Evolutionary conservation across 306 rosid genomes (phyloP).

Genomic region (Castanea sativa): DNA sequence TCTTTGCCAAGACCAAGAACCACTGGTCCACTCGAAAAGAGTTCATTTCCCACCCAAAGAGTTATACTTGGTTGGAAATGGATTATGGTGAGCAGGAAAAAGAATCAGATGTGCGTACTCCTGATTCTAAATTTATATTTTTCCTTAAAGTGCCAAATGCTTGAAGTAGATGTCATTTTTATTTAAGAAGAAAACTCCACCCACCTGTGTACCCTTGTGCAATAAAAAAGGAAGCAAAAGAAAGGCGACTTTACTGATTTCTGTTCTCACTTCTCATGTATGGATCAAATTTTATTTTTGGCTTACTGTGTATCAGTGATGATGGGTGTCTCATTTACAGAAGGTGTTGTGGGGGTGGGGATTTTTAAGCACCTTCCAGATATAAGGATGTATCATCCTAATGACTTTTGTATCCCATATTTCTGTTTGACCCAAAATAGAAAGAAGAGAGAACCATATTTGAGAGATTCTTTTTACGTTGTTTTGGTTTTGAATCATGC

Average conservation of each 20-base stretch:
- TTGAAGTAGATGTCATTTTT: not conserved
- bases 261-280: not conserved
- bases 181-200: conserved; percentile 1
- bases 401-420: not conserved
- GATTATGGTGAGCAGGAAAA: conserved; percentile 62
- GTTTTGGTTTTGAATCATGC: not conserved
- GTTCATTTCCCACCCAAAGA: conserved; percentile 54
- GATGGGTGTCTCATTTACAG: not conserved
- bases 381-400: not conserved
- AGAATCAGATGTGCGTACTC: conserved; percentile 60
- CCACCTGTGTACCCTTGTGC: not conserved
- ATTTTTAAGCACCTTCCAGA: not conserved
- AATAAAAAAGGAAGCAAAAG: not conserved
- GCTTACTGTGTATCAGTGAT: not conserved
- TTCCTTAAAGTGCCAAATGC: conserved; percentile 1
- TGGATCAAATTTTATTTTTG: not conserved
- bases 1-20: conserved; percentile 74
- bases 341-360: not conserved
- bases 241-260: not conserved
- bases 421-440: not conserved
- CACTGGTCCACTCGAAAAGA: conserved; percentile 59
- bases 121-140: conserved; percentile 15
- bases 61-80: conserved; percentile 89
- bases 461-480: not conserved
- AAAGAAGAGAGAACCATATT: not conserved